Conservation (phyloP, 2,329 filamentous ascomycete genomes). For the Aureobasidium melanogenum region DNA sequence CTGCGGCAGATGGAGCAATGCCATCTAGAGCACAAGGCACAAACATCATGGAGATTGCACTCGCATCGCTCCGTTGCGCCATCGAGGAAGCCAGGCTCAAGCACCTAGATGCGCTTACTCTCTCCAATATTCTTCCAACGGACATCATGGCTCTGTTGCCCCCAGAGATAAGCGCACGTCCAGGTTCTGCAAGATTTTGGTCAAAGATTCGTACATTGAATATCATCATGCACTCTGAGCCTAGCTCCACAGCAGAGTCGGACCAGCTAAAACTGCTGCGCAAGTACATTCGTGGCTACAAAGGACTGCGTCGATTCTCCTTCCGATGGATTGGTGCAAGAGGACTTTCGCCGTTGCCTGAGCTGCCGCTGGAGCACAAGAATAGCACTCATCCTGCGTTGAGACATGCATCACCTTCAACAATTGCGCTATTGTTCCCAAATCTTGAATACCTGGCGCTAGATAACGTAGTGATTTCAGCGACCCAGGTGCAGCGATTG, state of each 20-base stretch:
- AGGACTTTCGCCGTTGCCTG: background rate
- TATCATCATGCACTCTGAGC: constrained; percentile 55
- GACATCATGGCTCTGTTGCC: constrained; percentile 72
- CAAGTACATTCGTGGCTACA: constrained; percentile 66
- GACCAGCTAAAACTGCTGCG: constrained; percentile 50
- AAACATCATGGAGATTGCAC: constrained; percentile 75
- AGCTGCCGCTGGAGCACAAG: background rate
- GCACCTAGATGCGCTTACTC: constrained; percentile 59
- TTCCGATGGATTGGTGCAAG: constrained; percentile 55
- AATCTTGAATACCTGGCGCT: constrained; percentile 60
- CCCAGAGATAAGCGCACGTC: constrained; percentile 61
- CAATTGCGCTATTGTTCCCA: constrained; percentile 41
- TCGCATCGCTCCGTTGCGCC: constrained; percentile 78
- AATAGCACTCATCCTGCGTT: background rate
- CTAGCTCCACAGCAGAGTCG: constrained; percentile 26
- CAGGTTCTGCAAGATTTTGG: constrained; percentile 65
- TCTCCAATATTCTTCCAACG: constrained; percentile 64
- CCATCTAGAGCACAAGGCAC: constrained; percentile 52
- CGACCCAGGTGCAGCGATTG: constrained; percentile 60
- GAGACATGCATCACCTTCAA: background rate
- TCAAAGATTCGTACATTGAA: constrained; percentile 65
- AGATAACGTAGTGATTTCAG: constrained; percentile 64
- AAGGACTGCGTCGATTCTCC: constrained; percentile 57
- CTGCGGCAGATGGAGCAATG: constrained; percentile 54
- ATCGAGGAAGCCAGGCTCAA: constrained; percentile 63